Evolutionary conservation across 1,284 basidiomycete genomes (phyloP), one percentile per base, ranked within the genome.

Genomic region (Malassezia yamatoensis): DNA sequence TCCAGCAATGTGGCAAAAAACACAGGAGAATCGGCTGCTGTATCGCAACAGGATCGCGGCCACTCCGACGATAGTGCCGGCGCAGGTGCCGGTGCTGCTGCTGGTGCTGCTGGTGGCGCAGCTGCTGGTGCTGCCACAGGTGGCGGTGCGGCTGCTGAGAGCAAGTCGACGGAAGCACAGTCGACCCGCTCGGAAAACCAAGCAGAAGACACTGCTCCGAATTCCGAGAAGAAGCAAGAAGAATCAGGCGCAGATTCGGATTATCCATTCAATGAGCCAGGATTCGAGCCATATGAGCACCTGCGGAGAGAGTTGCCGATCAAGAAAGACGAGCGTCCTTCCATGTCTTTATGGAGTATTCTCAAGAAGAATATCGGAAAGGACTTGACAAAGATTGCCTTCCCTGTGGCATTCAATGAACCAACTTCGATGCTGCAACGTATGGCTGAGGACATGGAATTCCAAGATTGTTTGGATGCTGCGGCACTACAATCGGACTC

Each of bases 351-450:
- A 44, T 98, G 93, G 93, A 84, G 85, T 34, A 91, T 96, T 57
- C 78, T 98, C 78, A 98, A 96, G 79, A 85, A 88, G 62, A 88
- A 86, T 62, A 94, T 98, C 58, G 93, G 93, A 62, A 96, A 96
- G 78, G 91, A 96, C 75, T 78, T 96, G 68, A 96, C 91, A 40
- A 93, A 83, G 80, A 96, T 96, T 62, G 85, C 83, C 70, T 94
- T 96, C 77, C 91, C 91, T 0, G 90, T 96, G 49, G 88, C 85
- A 76, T 96, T 96, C 77, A 98, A 96, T 76, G 71, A 73, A 57
- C 71, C 71, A 9, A 73, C 71, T 42, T 91, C 88, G 65, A 96
- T 98, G 93, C 76, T 96, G n/a, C 79, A 82, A 69, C 74, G 81
- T 41, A 82, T 82, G 78, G 78, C 78, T 9, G 77, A 78, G 59